Percentiles rank a stretch among this genome's conserved stretches.
phyloP scores from a whole-genome alignment of 345 rosid genomes.

The Aquilaria yunnanensis region DNA sequence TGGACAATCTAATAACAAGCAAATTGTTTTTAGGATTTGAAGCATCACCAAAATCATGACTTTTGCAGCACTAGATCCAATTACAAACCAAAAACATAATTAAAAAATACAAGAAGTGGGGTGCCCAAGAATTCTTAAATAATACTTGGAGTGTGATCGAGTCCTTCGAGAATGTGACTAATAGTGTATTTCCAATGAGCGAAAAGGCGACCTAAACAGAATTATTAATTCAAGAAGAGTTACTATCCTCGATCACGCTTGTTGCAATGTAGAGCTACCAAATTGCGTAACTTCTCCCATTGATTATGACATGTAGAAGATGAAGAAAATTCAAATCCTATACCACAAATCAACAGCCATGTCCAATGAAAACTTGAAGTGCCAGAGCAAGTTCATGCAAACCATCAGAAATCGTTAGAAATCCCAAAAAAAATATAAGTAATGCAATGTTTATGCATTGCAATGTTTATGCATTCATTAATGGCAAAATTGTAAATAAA shows the following conservation, averaged over 20 bases:
- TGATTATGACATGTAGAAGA: conserved; percentile 30
- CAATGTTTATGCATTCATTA: too few species aligned
- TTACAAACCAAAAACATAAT: neutral
- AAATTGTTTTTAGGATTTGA: conserved; percentile 55
- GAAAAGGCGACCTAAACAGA: conserved; percentile 33
- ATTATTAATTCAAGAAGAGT: neutral
- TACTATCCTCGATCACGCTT: neutral
- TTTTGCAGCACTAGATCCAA: conserved; percentile 30
- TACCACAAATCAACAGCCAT: too few species aligned
- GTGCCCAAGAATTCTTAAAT: neutral
- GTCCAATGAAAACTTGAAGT: too few species aligned
- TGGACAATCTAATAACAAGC: conserved; percentile 59
- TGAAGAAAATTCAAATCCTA: too few species aligned
- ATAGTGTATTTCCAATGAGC: conserved; percentile 29
- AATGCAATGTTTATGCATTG: too few species aligned
- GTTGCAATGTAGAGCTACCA: neutral
- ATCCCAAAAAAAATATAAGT: too few species aligned
- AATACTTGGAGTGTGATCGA: conserved; percentile 55
- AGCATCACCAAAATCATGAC: conserved; percentile 29
- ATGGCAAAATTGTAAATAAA: too few species aligned
- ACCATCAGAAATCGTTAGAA: too few species aligned
- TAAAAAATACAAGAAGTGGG: neutral
- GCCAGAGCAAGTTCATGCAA: neutral
- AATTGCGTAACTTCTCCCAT: conserved; percentile 43
- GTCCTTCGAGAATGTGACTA: conserved; percentile 41